phyloP scores from a whole-genome alignment of 1,139 yeast genomes.

The Kodamaea sp. region DNA sequence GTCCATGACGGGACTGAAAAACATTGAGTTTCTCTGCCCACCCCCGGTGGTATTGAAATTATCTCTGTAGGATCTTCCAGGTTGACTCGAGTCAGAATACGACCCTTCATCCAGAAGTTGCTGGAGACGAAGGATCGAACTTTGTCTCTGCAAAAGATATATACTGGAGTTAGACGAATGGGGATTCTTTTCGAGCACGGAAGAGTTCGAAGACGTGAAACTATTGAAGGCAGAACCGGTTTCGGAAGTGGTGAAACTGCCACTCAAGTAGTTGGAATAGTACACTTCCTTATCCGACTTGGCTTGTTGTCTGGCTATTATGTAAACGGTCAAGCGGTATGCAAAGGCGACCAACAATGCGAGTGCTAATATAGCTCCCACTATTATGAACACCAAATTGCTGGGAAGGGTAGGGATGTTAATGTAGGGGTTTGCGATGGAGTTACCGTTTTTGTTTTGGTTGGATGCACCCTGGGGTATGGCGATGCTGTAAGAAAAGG shows the following conservation, averaged over 20 bases:
- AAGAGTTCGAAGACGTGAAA: constrained; percentile 25
- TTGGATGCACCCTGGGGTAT: constrained; percentile 12
- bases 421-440: constrained; percentile 35
- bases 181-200: constrained; percentile 24
- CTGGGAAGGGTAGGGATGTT: constrained; percentile 25
- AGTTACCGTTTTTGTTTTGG: background rate
- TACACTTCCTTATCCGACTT: constrained; percentile 40
- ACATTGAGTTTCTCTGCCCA: constrained; percentile 24
- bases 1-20: constrained; percentile 32
- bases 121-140: constrained; percentile 9
- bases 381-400: constrained; percentile 45
- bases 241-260: constrained; percentile 3
- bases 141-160: constrained; percentile 10
- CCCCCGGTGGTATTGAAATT: constrained; percentile 12
- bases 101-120: constrained; percentile 8
- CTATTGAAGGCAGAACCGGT: constrained; percentile 8
- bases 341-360: constrained; percentile 22
- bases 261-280: constrained; percentile 13
- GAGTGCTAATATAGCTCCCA: constrained; percentile 38
- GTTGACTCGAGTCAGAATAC: constrained; percentile 13
- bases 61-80: constrained; percentile 20
- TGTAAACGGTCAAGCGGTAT: constrained; percentile 26
- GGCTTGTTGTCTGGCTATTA: constrained; percentile 31
- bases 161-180: constrained; percentile 11
- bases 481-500: constrained; percentile 15